Evolutionary conservation across 2,329 filamentous ascomycete species (phyloP), one percentile per base, ranked within the genome.

Genomic region (Teratosphaeria destructans): DNA sequence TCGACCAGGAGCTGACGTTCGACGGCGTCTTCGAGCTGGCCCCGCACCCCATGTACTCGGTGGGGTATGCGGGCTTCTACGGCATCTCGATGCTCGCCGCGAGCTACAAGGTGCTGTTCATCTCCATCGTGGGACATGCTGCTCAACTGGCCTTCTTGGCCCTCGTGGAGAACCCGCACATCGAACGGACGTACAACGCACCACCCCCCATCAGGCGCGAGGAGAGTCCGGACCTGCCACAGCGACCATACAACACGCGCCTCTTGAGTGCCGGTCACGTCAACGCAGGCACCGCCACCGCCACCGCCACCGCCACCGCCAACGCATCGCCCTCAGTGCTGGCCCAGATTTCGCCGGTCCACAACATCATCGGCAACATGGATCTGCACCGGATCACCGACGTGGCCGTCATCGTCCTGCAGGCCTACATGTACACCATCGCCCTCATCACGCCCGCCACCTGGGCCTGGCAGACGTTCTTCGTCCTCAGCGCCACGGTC

Each of bases 1-100:
- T 99, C 73, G 94, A 99, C 75, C 92, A 97, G 77, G 90, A 96
- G 71, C 81, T 99, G 73, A 97, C 92, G 56, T 99, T 99, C 74
- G 94, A 99, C 72, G 94, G 94, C 59, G 94, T 99, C 63, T 99
- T 97, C 73, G 94, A 99, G 77, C 95, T 99, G 87, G 94, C 94
- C 23, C 94, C 94, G 35, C 94, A 97, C 73, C 93, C 93, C 64
- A 97, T 97, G 93, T 97, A 97, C 77, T 96, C 92, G 59, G 93
- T 97, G 69, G 94, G 94, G 47, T 99, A 99, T 75, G 91, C 90
- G 57, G 94, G 94, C 54, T 99, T 95, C 78, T 99, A 99, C 73
- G 94, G 94, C 67, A 96, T 97, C 71, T 96, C 93, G 61, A 87
- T 96, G 78, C 95, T 99, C 87, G 92, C 91, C 54, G 93, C 93